Evolutionary conservation across 768 basidiomycete genomes (phyloP).

Genomic region (Mycena galericulata): DNA sequence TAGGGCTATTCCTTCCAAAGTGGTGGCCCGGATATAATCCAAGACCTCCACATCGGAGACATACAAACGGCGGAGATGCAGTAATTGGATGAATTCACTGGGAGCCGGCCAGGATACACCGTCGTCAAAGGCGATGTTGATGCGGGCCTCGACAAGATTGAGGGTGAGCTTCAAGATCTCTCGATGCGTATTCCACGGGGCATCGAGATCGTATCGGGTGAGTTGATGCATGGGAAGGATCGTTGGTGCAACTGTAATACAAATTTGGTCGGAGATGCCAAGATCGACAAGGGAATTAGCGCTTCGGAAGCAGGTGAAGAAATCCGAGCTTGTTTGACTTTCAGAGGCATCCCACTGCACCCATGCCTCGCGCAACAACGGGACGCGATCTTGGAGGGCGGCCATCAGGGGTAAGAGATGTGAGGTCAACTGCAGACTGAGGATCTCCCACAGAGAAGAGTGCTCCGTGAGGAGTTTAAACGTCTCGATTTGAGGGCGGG

Average conservation of each 20-base stretch:
- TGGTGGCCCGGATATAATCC: neutral
- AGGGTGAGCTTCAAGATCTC: neutral
- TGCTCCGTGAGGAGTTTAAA: neutral
- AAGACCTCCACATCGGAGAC: neutral
- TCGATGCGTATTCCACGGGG: neutral
- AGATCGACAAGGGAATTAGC: neutral
- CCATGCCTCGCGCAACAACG: neutral
- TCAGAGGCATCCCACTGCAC: neutral
- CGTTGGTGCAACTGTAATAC: no score
- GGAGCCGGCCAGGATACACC: neutral
- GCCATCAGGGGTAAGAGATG: neutral
- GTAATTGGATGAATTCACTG: neutral
- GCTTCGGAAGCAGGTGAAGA: constrained; percentile 1
- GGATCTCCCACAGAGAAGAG: neutral
- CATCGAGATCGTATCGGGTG: constrained; percentile 6
- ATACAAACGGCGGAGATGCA: neutral
- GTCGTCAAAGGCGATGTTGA: neutral
- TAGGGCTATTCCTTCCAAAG: neutral
- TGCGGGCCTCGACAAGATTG: constrained; percentile 6
- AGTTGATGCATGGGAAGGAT: constrained; percentile 1
- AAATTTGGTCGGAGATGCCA: no score
- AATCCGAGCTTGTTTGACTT: neutral
- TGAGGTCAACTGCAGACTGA: neutral
- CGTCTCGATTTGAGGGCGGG: neutral
- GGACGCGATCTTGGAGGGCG: neutral